Evolutionary conservation across 2,329 filamentous ascomycete species (phyloP), one percentile per base, ranked within the genome.

Genomic region (Dactylonectria macrodidyma): DNA sequence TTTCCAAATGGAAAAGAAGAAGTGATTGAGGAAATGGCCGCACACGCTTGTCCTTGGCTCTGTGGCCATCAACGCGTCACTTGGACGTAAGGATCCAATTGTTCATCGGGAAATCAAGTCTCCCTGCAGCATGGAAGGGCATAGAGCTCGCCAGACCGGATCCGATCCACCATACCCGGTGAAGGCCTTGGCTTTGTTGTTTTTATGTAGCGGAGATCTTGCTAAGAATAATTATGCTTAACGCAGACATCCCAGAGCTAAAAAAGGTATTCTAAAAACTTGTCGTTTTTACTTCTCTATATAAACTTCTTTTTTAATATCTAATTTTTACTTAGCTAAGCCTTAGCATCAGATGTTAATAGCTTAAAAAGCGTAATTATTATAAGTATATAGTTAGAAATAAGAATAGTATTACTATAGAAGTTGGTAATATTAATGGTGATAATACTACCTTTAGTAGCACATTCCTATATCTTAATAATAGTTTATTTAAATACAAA

Each of bases 231-330:
- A n/a, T n/a, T 52, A 10, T 52, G 50, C 5, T 52, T 34, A 14
- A 52, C 50, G n/a, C 24, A 52, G 26, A 26, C 24, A 33, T 52
- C 3, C 50, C 50, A 52, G 16, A 52, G 26, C 50, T 26, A 52
- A 33, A 11, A 52, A 52, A 52, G 50, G 26, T 52, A 52, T 1
- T 34, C 10, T 34, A 34, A 33, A 19, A 52, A 52, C 50, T 34
- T 1, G 5, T 52, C 50, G 50, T 52, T 52, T 52, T 52, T 52
- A 3, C 12, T 1, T 34, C 26, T 52, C 26, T 34, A 11, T 11
- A n/a, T 26, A 52, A 26, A 34, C 26, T 19, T 52, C 50, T 34
- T 52, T 34, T 52, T 52, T n/a, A 33, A n/a, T n/a, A n/a, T n/a
- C 24, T 11, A 52, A 5, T 33, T 14, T 34, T 52, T 33, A 19